Percentiles rank a stretch among this genome's conserved stretches.
Evolutionary conservation across 208 protist species (phyloP).

Genomic region (Trypanosoma caninum): DNA sequence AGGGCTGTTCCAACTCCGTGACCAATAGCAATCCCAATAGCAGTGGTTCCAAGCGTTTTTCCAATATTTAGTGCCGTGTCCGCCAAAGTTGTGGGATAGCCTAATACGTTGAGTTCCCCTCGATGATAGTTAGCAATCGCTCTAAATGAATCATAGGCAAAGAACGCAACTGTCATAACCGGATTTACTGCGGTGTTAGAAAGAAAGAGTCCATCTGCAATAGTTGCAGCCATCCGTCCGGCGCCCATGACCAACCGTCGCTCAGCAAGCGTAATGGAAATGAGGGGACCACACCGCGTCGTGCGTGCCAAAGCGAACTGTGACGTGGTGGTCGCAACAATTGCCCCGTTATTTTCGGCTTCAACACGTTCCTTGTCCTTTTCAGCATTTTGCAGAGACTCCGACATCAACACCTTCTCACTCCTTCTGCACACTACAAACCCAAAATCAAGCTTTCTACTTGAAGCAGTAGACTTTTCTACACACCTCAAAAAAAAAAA

Average conservation of each 20-base stretch:
- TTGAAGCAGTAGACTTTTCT: not conserved
- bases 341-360: not conserved
- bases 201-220: slow-evolving; percentile 53
- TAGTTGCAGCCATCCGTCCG: slow-evolving; percentile 40
- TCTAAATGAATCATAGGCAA: slow-evolving; percentile 51
- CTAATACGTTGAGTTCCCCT: slow-evolving; percentile 52
- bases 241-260: slow-evolving; percentile 40
- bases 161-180: slow-evolving; percentile 45
- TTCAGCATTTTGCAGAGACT: not conserved
- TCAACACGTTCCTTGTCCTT: not conserved
- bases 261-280: slow-evolving; percentile 31
- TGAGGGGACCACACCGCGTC: slow-evolving; percentile 9
- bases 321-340: not conserved
- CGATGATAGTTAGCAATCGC: slow-evolving; percentile 45
- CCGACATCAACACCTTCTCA: not conserved
- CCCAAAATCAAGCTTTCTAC: not conserved
- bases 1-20: slow-evolving; percentile 52
- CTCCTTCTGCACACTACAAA: not conserved
- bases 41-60: slow-evolving; percentile 51
- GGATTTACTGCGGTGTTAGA: slow-evolving; percentile 51
- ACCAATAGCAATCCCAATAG: slow-evolving; percentile 57
- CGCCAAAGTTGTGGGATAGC: slow-evolving; percentile 43
- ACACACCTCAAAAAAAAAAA: not conserved
- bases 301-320: not conserved
- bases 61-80: slow-evolving; percentile 56